Evolutionary conservation across 2,329 filamentous ascomycete genomes (phyloP).

Genomic region (Paramyrothecium roridum): DNA sequence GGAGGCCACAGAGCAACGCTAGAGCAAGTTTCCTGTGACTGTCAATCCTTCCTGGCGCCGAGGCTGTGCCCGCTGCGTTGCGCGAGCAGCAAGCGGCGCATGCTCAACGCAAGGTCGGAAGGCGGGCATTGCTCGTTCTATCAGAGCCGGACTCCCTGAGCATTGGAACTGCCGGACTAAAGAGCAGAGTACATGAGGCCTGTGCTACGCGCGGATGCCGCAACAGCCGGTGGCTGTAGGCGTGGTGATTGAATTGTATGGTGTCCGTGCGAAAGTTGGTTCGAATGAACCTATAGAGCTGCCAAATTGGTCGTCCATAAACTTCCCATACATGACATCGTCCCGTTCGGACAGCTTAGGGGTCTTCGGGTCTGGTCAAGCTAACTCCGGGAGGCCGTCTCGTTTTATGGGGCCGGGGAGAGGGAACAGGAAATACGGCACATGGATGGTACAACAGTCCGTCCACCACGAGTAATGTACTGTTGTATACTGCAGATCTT

Average conservation of each 20-base stretch:
- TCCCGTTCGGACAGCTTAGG: too few relatives aligned
- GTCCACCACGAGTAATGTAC: background rate
- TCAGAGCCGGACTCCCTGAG: conserved; percentile 60
- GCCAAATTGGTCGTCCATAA: too few relatives aligned
- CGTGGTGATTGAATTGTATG: too few relatives aligned
- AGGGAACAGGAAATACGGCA: background rate
- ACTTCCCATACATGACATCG: too few relatives aligned
- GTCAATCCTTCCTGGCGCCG: conserved; percentile 1
- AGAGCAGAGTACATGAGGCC: conserved; percentile 55
- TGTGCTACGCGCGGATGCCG: too few relatives aligned
- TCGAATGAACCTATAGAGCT: too few relatives aligned
- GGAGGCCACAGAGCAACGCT: conserved; percentile 60
- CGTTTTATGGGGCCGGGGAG: background rate
- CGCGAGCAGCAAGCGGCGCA: conserved; percentile 23
- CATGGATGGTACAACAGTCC: background rate
- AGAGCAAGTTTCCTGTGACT: conserved; percentile 40
- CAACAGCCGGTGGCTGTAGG: too few relatives aligned
- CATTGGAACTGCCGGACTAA: conserved; percentile 60
- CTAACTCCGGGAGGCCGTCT: background rate
- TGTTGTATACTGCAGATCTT: background rate
- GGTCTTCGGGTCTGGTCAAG: too few relatives aligned
- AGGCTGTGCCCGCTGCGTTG: conserved; percentile 18
- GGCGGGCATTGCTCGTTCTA: conserved; percentile 46
- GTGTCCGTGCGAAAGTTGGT: too few relatives aligned
- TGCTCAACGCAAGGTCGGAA: conserved; percentile 9